Percentiles rank a stretch among this genome's conserved stretches.
These are phyloP conservation scores for Talaromyces thailandensis DNA, from an alignment of 495 filamentous ascomycete species.

Conservation along the genomic window DNA sequence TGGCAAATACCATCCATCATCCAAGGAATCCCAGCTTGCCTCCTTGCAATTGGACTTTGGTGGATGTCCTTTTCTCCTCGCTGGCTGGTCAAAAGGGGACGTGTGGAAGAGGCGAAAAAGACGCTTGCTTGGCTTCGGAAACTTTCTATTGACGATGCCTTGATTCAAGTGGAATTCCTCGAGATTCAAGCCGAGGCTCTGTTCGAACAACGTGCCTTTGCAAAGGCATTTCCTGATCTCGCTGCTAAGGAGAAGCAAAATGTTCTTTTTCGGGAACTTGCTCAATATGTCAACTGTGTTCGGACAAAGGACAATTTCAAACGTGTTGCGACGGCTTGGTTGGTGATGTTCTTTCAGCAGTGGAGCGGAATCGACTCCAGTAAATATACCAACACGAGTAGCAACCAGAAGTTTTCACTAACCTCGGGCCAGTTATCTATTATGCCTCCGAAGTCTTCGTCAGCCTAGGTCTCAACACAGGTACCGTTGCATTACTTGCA, in stretches of 20 bases:
- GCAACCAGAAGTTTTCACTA: not conserved
- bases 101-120: not conserved
- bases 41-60: not conserved
- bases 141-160: not conserved
- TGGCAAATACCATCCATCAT: not conserved
- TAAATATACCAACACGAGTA: not conserved
- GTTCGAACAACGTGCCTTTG: not conserved
- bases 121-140: not conserved
- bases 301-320: not conserved
- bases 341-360: not conserved
- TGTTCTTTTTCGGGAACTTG: not conserved
- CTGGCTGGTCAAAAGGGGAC: not conserved
- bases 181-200: not conserved
- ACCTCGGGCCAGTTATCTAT: not conserved
- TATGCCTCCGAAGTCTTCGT: not conserved
- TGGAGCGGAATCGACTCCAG: not conserved
- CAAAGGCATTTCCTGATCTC: not conserved
- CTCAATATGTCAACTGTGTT: not conserved
- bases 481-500: not conserved
- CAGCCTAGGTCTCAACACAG: not conserved
- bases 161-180: not conserved
- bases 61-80: not conserved
- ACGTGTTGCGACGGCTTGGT: not conserved
- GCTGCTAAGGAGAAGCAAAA: not conserved
- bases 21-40: not conserved